phyloP scores from a whole-genome alignment of 495 filamentous ascomycete genomes.

The Amorphotheca resinae region DNA sequence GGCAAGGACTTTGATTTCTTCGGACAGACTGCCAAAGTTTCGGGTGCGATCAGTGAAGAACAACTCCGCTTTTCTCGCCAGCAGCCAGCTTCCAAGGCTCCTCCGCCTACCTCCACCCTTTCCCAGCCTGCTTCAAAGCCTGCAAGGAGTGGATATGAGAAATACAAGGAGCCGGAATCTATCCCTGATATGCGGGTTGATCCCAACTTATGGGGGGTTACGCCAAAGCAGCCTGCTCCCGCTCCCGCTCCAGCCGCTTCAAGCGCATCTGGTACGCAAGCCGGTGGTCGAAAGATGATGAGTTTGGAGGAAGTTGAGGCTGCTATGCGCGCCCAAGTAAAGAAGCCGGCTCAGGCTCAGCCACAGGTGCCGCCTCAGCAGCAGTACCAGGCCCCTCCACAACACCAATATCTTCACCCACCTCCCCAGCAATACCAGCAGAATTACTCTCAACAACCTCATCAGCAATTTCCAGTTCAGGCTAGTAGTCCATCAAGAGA shows the following conservation, averaged over 20 bases:
- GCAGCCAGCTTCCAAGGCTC: constrained; percentile 34
- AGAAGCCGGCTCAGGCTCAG: constrained; percentile 30
- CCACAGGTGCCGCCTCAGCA: constrained; percentile 10
- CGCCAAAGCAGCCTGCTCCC: constrained; percentile 41
- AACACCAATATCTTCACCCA: constrained; percentile 21
- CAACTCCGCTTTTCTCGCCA: constrained; percentile 68
- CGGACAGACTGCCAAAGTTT: constrained; percentile 74
- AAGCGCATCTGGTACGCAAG: constrained; percentile 12
- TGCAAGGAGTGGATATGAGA: constrained; percentile 72
- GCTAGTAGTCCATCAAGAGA: constrained; percentile 24
- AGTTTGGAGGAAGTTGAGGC: constrained; percentile 96
- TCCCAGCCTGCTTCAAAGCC: constrained; percentile 41
- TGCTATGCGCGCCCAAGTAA: constrained; percentile 63
- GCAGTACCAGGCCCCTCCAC: constrained; percentile 3
- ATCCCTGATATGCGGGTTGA: constrained; percentile 84
- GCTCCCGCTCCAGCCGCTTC: constrained; percentile 16
- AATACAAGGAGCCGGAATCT: constrained; percentile 61
- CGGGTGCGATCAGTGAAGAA: constrained; percentile 78
- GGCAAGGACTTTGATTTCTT: constrained; percentile 98
- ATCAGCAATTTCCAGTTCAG: constrained; percentile 24
- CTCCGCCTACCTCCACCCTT: constrained; percentile 25
- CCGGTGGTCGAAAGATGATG: constrained; percentile 68
- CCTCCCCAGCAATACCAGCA: constrained; percentile 15
- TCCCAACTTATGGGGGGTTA: constrained; percentile 81
- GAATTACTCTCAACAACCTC: constrained; percentile 10